Conservation (phyloP, 805 yeast genomes). For the Yarrowia sp. region DNA sequence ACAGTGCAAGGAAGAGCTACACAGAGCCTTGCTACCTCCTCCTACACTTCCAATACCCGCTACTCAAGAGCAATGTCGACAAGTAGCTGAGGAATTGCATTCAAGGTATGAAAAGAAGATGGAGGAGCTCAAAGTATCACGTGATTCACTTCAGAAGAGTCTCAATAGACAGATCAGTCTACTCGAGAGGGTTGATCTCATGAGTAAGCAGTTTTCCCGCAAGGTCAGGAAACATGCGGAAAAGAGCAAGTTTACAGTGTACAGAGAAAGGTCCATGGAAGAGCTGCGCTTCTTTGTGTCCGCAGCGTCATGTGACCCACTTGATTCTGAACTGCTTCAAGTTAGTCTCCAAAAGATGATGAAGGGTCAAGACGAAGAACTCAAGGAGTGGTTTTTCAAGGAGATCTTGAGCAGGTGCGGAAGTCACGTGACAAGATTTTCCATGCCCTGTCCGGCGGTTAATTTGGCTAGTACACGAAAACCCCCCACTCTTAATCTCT, state of each 20-base stretch:
- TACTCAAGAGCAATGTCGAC: neutral
- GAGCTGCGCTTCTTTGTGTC: neutral
- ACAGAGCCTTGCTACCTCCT: neutral
- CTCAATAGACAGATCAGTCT: neutral
- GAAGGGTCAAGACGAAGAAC: neutral
- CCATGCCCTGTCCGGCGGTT: no score
- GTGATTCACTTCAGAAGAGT: neutral
- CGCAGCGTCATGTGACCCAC: neutral
- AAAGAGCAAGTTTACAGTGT: neutral
- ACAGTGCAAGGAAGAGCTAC: neutral
- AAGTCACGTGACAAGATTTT: neutral
- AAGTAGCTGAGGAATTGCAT: neutral
- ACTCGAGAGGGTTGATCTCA: neutral
- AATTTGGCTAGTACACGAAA: no score
- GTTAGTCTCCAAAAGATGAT: neutral
- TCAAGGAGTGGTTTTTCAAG: neutral
- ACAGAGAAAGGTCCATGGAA: neutral
- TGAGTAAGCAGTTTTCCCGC: neutral
- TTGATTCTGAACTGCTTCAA: neutral
- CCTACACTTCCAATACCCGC: neutral
- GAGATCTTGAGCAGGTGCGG: neutral
- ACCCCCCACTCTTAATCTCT: neutral
- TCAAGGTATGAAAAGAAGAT: no score
- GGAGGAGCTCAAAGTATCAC: neutral
- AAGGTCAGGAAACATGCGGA: neutral